Base-by-base conservation (phyloP, 2,329 filamentous ascomycete species). In the Gnomoniopsis sp. region DNA sequence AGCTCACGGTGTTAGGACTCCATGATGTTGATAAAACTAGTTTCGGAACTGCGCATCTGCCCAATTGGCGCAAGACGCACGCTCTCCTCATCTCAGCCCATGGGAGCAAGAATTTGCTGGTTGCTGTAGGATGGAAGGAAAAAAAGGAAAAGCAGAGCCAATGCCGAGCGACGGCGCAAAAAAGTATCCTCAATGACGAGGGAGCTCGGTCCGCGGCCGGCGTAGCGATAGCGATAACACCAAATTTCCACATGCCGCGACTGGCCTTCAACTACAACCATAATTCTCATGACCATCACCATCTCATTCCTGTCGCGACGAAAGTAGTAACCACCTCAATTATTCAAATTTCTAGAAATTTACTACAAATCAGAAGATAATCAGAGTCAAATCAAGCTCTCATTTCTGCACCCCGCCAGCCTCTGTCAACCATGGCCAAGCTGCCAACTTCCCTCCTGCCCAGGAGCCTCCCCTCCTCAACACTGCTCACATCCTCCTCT, bases 81-180 rank as follows among this genome's bases (percentile, higher is more conserved):
- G 64, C 64, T 61, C 63, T 63, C 64, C 64, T 71, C 70, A 72
- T 73, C 55, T 70, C 68, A 67, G 62, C 57, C 64, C 68, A 67
- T 68, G 55, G 54, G 46, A 57, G 23, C 30, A 50, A 7, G 55
- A 30, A 58, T 54, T 30, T 59, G 14, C 34, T 41, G 36, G 26
- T 22, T 14, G 47, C 21, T 34, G 2, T 11, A 36, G 8, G 34
- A 23, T 15, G 14, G 22, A 38, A 38, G n/a, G 23, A n/a, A 43
- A 26, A 55, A n/a, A 17, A 53, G n/a, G 19, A 15, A 52, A 19
- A n/a, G 22, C 47, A 22, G 12, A n/a, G 15, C 3, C 15, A 6
- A n/a, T 3, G 38, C n/a, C 38, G 38, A 41, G 38, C 14, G 14
- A 3, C 14, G 17, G 41, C n/a, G n/a, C n/a, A 19, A n/a, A 41